These are phyloP conservation scores for Lumnitzera littorea DNA, from an alignment of 345 rosid genomes.

Conservation along the genomic window DNA sequence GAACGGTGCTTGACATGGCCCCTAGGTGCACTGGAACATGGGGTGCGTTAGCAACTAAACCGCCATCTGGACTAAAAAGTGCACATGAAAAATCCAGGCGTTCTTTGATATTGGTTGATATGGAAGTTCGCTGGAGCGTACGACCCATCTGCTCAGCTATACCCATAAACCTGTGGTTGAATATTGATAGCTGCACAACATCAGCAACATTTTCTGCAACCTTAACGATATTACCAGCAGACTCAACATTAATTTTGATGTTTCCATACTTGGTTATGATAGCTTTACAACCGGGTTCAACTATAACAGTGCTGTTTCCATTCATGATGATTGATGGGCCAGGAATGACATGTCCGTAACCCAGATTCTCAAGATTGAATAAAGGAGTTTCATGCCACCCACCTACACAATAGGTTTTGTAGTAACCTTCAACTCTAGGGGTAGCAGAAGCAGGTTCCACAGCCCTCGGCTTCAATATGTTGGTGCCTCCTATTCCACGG, in stretches of 20 bases:
- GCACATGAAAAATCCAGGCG: constrained; percentile 96
- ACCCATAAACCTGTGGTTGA: constrained; percentile 97
- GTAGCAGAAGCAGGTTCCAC: constrained; percentile 35
- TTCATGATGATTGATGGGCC: constrained; percentile 97
- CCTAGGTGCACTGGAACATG: constrained; percentile 98
- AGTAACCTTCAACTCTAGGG: constrained; percentile 53
- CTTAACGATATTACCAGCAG: constrained; percentile 27
- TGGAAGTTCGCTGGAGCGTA: constrained; percentile 92
- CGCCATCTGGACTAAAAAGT: constrained; percentile 90
- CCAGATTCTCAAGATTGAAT: constrained; percentile 73
- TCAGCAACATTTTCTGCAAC: constrained; percentile 72
- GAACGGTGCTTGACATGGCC: constrained; percentile 93
- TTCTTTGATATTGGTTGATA: constrained; percentile 94
- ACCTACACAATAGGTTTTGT: constrained; percentile 62
- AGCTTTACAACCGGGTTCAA: constrained; percentile 85
- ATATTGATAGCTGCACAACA: constrained; percentile 93
- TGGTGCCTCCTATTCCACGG: constrained; percentile 85
- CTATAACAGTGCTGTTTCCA: constrained; percentile 90
- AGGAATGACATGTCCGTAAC: constrained; percentile 52
- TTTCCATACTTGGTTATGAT: constrained; percentile 79
- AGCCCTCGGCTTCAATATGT: constrained; percentile 68
- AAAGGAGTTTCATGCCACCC: constrained; percentile 75
- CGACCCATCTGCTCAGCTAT: constrained; percentile 99
- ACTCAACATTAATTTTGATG: constrained; percentile 66
- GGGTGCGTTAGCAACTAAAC: constrained; percentile 95